Base-by-base conservation (phyloP, 345 rosid species). In the Brassica incana region DNA sequence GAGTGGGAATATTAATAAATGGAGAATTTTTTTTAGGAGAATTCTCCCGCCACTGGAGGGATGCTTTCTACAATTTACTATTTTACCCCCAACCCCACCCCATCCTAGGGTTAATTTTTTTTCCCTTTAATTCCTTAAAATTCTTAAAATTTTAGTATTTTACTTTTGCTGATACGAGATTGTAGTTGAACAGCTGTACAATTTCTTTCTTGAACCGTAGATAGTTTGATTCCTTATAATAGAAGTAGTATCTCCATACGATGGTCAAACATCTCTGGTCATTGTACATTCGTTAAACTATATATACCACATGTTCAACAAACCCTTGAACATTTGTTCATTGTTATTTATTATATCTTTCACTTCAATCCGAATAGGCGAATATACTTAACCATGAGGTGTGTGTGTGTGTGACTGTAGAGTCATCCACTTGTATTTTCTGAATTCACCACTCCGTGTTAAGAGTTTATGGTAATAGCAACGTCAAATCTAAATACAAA, bases 21-120 rank as follows among this genome's bases (percentile, higher is more conserved):
- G 45, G 63, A 65, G 56, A 56, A 40, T 23, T 10, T 18, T 33
- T 71, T 38, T 12, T 0, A 54, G 23, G 64, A 32, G 56, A 71
- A 59, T 71, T 76, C 69, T 81, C 83, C 83, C 83, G 83, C 83
- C 72, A 52, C 77, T 58, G 68, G 36, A 20, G 40, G 52, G 61
- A 29, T 62, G 10, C 1, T 60, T 32, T 29, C 10, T 10, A 14
- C 36, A 5, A 18, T 64, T 73, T 75, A 75, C 54, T 29, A 14
- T 36, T 75, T 56, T 50, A 50, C 56, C 56, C 56, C 7, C 56
- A 5, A 29, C 76, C 38, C 63, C 29, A 40, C 9, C 6, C 2
- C 60, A 23, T 36, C 32, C 70, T 78, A 65, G 73, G 67, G 61
- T 64, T 45, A 14, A 14, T 30, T 30, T 61, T 9, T n/a, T 4